Evolutionary conservation across 2,329 filamentous ascomycete species (phyloP).

Genomic region (Lithohypha guttulata): DNA sequence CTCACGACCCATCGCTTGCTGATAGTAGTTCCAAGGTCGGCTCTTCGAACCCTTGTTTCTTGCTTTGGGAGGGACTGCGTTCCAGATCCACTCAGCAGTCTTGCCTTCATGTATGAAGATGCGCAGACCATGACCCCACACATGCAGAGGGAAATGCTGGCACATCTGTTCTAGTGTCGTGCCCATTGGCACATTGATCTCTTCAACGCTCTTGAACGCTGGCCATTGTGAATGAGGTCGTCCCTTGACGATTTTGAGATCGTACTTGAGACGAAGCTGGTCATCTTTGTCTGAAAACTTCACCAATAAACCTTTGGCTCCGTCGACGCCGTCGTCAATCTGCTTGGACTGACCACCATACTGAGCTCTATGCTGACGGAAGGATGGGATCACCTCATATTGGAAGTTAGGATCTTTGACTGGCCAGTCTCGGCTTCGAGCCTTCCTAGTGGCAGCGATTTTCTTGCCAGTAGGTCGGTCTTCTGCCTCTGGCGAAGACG

Average conservation of each 20-base stretch:
- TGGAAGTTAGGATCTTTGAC: neutral
- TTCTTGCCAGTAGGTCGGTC: too few relatives aligned
- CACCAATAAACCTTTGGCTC: slow-evolving; percentile 5
- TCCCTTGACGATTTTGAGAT: neutral
- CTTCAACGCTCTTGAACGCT: neutral
- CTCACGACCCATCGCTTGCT: slow-evolving; percentile 16
- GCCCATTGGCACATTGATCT: slow-evolving; percentile 12
- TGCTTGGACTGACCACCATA: neutral
- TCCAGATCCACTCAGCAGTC: slow-evolving; percentile 13
- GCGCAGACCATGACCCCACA: slow-evolving; percentile 17
- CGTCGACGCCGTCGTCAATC: neutral
- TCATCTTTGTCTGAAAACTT: slow-evolving; percentile 2
- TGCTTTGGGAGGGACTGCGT: slow-evolving; percentile 11
- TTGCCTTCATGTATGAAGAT: slow-evolving; percentile 17
- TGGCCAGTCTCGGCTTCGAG: slow-evolving; percentile 4
- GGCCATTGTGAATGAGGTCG: neutral
- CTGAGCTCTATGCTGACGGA: neutral
- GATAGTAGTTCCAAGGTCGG: slow-evolving; percentile 19
- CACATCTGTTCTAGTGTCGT: slow-evolving; percentile 14
- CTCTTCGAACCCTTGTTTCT: slow-evolving; percentile 2
- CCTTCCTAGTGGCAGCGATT: slow-evolving; percentile 4
- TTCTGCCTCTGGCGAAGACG: too few relatives aligned
- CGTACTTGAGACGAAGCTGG: neutral
- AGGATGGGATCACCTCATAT: slow-evolving; percentile 1
- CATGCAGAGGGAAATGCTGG: slow-evolving; percentile 15